Conservation (phyloP, 2,329 filamentous ascomycete species). For the Zymoseptoria passerinii region DNA sequence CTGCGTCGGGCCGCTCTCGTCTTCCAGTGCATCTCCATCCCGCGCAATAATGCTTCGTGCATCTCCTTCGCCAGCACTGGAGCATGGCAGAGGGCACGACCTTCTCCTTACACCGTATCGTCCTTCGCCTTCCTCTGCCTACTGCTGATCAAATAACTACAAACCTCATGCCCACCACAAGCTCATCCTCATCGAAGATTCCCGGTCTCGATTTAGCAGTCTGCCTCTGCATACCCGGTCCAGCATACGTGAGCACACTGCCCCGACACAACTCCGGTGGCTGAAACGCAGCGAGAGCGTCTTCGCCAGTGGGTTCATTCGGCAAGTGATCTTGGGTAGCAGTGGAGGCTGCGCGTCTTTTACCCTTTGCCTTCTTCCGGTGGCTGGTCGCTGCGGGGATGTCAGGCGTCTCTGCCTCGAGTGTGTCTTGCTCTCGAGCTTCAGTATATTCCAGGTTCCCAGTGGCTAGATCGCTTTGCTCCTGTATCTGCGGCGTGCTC, state of each 20-base stretch:
- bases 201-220: constrained; percentile 33
- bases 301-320: constrained; percentile 1
- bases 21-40: neutral
- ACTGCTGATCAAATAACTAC: constrained; percentile 25
- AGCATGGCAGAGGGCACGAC: no score
- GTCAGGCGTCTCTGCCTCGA: neutral
- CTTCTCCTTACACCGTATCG: neutral
- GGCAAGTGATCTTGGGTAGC: neutral
- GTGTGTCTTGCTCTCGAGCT: neutral
- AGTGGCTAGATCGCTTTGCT: neutral
- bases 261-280: constrained; percentile 16
- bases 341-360: neutral
- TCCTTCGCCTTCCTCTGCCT: neutral
- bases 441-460: neutral
- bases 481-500: neutral
- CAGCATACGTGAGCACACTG: constrained; percentile 20
- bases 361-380: neutral
- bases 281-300: constrained; percentile 14
- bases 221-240: constrained; percentile 30
- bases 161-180: constrained; percentile 37
- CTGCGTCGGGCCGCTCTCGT: neutral
- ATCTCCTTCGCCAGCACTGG: no score
- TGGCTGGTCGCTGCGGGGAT: neutral
- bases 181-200: constrained; percentile 33
- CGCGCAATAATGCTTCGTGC: no score